These are phyloP conservation scores for Haberlea rhodopensis DNA, from an alignment of 257 asterid genomes.

Conservation along the genomic window DNA sequence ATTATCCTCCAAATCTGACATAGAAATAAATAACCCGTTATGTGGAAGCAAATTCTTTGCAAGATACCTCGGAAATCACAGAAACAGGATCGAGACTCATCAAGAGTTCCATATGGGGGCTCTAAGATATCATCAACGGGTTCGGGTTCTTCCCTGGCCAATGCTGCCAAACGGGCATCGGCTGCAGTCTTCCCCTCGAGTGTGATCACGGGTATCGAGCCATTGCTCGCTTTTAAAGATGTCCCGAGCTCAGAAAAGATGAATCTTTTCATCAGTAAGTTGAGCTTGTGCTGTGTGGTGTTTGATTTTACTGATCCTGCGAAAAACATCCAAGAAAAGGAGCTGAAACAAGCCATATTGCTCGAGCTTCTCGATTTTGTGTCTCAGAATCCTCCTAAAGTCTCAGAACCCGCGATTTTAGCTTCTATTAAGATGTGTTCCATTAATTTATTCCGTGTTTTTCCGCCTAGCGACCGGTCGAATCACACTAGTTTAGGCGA, in stretches of 20 bases:
- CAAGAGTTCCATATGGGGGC: not conserved
- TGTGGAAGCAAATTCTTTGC: not conserved
- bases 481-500: not conserved
- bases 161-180: not conserved
- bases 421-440: not conserved
- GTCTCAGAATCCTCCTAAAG: not conserved
- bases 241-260: constrained; percentile 1
- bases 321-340: not conserved
- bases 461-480: not conserved
- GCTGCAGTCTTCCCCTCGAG: not conserved
- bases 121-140: not conserved
- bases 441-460: not conserved
- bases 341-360: constrained; percentile 1
- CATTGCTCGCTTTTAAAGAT: constrained; percentile 4
- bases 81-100: not conserved
- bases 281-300: constrained; percentile 2
- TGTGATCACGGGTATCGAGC: not conserved
- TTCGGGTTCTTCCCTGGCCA: not conserved
- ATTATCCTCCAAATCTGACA: too few species aligned
- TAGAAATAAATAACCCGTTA: not conserved
- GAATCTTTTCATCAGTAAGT: constrained; percentile 1
- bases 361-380: constrained; percentile 5
- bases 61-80: not conserved
- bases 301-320: constrained; percentile 8
- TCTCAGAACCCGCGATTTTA: not conserved